A percentile compares a stretch with the other conserved stretches of the same genome.
phyloP scores from a whole-genome alignment of 192 early-diverging fungal genomes.

The Backusella circina region DNA sequence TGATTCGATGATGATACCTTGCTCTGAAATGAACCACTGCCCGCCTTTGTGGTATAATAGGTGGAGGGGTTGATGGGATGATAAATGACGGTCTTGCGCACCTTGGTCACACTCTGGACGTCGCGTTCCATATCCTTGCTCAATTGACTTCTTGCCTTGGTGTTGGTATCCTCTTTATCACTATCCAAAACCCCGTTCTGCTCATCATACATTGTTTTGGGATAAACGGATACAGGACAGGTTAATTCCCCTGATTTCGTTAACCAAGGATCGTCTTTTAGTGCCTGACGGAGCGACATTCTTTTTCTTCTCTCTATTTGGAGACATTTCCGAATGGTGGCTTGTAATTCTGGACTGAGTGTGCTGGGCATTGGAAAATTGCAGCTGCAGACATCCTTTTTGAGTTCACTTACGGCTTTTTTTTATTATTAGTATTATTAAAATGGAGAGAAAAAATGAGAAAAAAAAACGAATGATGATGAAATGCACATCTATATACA shows the following conservation, averaged over 20 bases:
- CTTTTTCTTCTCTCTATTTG: constrained; percentile 39
- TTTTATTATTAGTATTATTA: too few relatives aligned
- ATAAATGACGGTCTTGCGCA: constrained; percentile 21
- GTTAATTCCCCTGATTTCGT: constrained; percentile 24
- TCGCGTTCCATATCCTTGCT: constrained; percentile 20
- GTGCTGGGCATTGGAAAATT: constrained; percentile 35
- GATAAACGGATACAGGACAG: constrained; percentile 3
- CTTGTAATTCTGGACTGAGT: constrained; percentile 39
- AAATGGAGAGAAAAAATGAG: not conserved
- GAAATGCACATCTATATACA: not conserved
- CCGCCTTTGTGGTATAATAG: constrained; percentile 23
- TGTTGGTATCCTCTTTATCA: constrained; percentile 8
- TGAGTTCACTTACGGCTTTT: constrained; percentile 47
- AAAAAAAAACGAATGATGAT: not conserved
- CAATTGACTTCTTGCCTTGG: constrained; percentile 4
- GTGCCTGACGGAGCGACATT: constrained; percentile 27
- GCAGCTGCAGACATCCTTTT: constrained; percentile 40
- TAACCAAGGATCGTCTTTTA: constrained; percentile 49
- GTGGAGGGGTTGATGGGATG: constrained; percentile 30
- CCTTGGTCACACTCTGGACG: not conserved
- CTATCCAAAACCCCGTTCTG: not conserved
- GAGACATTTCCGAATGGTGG: constrained; percentile 43
- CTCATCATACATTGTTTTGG: constrained; percentile 9
- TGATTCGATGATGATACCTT: constrained; percentile 3
- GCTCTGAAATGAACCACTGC: not conserved